Evolutionary conservation across 106 monocot species (phyloP), one percentile per base, ranked within the genome.

Genomic region (Narthecium ossifragum): DNA sequence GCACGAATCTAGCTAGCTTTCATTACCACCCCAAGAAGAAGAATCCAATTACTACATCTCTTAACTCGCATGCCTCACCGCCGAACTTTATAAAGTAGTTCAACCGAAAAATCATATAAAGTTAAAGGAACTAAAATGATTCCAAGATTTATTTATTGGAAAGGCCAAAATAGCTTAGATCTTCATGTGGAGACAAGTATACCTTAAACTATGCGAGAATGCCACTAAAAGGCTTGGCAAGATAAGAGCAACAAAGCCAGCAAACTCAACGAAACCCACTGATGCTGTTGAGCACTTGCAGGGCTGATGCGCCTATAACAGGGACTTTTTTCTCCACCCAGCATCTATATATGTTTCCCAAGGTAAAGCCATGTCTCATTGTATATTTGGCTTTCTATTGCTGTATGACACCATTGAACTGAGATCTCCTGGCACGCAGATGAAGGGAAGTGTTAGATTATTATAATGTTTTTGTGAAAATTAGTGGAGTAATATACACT

Each of bases 201-300:
- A 66, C 73, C 73, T 65, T 83, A 78, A 77, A 76, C 73, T 69
- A 66, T 62, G 69, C 23, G 32, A 51, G 45, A 45, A 58, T 78
- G 77, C 62, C 45, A 70, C 45, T 34, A 63, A 73, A 78, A 82
- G 60, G 53, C 37, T 60, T 64, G 77, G 49, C 77, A 78, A 18
- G 34, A 69, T 60, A 60, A 55, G 29, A 72, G 62, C 64, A n/a
- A n/a, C 57, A 59, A 73, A 77, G 72, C 12, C 66, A 60, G 45
- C 62, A 67, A 30, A n/a, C n/a, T 20, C 14, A 34, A 52, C 62
- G 62, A 38, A 71, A 61, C 61, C 33, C 46, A 57, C 51, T 71
- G 53, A 67, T 76, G 76, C 27, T 81, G 76, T 59, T 76, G 38
- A 54, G 67, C 79, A 73, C 59, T 46, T 34, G 45, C 18, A 46